Conservation (phyloP, 1,284 basidiomycete species). For the Microbotryomycetes sp. region DNA sequence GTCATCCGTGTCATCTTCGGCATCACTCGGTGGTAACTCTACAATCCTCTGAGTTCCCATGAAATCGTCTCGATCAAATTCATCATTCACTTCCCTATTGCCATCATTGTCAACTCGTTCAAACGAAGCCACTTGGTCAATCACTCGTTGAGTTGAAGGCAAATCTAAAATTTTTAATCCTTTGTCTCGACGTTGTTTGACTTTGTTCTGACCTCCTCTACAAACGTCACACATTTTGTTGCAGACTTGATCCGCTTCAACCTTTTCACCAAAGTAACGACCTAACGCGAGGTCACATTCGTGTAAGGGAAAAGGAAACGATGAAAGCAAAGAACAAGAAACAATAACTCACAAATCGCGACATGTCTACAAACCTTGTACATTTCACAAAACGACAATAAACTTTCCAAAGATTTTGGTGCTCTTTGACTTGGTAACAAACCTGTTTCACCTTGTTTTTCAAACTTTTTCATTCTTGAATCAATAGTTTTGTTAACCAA, state of each 20-base stretch:
- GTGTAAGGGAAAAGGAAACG: not conserved
- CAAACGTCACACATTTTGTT: constrained; percentile 75
- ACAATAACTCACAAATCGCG: constrained; percentile 45
- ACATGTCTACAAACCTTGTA: constrained; percentile 63
- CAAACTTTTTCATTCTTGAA: constrained; percentile 32
- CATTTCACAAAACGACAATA: constrained; percentile 63
- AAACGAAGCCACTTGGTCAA: not conserved
- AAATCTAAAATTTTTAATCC: constrained; percentile 7
- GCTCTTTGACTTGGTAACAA: constrained; percentile 61
- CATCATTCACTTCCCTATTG: not conserved
- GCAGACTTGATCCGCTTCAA: constrained; percentile 53
- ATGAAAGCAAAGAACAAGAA: not conserved
- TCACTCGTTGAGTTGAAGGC: constrained; percentile 11
- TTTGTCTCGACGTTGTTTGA: constrained; percentile 1
- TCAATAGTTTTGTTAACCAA: constrained; percentile 3
- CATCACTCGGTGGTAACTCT: constrained; percentile 6
- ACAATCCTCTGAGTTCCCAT: constrained; percentile 5
- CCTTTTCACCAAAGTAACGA: constrained; percentile 71
- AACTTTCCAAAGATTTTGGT: constrained; percentile 43
- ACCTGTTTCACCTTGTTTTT: constrained; percentile 48
- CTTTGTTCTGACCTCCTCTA: constrained; percentile 54
- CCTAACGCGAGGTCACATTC: constrained; percentile 46
- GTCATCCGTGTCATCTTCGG: constrained; percentile 11
- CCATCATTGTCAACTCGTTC: not conserved
- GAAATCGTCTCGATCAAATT: constrained; percentile 1